A percentile compares a stretch with the other conserved stretches of the same genome.
Conservation (phyloP, 1,284 basidiomycete genomes). For the Exobasidium cylindrosporum region DNA sequence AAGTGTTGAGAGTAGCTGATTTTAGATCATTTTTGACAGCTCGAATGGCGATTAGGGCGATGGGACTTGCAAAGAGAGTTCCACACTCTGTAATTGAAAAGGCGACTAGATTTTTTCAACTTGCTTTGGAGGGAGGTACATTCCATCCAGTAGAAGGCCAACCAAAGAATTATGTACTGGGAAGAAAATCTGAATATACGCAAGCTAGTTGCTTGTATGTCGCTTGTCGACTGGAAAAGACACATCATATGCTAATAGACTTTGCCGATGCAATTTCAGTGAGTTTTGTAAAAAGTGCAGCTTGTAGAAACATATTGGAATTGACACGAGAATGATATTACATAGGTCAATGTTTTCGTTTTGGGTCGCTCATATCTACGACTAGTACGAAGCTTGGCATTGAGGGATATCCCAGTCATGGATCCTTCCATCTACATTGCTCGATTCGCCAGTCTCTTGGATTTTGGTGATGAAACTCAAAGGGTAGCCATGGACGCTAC, state of each 20-base stretch:
- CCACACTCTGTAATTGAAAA: constrained; percentile 76
- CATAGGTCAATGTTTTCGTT: constrained; percentile 86
- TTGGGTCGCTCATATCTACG: constrained; percentile 94
- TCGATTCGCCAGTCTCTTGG: constrained; percentile 88
- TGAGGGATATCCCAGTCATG: constrained; percentile 81
- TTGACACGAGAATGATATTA: too few species aligned
- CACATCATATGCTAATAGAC: constrained; percentile 95
- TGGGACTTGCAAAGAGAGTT: constrained; percentile 59
- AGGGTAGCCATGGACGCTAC: constrained; percentile 90
- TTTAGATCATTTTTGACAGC: not conserved
- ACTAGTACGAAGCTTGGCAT: constrained; percentile 81
- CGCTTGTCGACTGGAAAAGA: constrained; percentile 83
- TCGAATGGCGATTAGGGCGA: constrained; percentile 11
- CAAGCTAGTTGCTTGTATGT: constrained; percentile 94
- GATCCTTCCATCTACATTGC: constrained; percentile 97
- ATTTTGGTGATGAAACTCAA: constrained; percentile 91
- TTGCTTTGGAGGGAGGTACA: constrained; percentile 76
- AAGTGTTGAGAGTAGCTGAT: not conserved
- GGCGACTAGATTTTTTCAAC: constrained; percentile 83
- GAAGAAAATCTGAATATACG: constrained; percentile 85
- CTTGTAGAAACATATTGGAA: too few species aligned
- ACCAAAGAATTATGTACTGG: constrained; percentile 57
- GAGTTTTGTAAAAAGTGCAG: too few species aligned
- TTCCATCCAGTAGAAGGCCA: constrained; percentile 27
- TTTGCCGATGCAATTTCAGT: constrained; percentile 62